Percentiles rank a stretch among this genome's conserved stretches.
Conservation (phyloP, 768 basidiomycete species). For the Rhodotorula taiwanensis region DNA sequence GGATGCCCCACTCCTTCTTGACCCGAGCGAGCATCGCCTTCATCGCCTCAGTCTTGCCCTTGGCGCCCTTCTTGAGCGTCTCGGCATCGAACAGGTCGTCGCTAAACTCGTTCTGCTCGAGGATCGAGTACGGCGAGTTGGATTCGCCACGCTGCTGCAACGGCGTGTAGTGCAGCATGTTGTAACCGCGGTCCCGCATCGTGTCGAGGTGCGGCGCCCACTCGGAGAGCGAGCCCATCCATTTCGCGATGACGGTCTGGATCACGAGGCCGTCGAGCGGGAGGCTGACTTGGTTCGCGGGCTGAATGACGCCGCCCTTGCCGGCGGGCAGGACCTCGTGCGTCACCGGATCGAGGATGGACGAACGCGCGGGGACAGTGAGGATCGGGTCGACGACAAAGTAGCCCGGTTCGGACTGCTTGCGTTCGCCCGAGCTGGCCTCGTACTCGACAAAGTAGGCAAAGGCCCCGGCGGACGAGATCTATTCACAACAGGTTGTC, state of each 20-base stretch:
- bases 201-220: slow-evolving; percentile 79
- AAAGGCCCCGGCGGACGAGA: slow-evolving; percentile 94
- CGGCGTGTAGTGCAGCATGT: slow-evolving; percentile 96
- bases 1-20: slow-evolving; percentile 75
- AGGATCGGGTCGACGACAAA: slow-evolving; percentile 95
- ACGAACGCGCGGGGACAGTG: slow-evolving; percentile 61
- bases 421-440: slow-evolving; percentile 51
- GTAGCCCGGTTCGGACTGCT: slow-evolving; percentile 76
- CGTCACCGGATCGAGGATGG: slow-evolving; percentile 57
- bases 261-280: slow-evolving; percentile 83
- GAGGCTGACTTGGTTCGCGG: slow-evolving; percentile 55
- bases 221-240: slow-evolving; percentile 79
- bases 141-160: slow-evolving; percentile 84
- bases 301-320: slow-evolving; percentile 51
- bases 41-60: slow-evolving; percentile 43
- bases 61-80: slow-evolving; percentile 11
- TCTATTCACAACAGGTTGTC: slow-evolving; percentile 41
- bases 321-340: slow-evolving; percentile 51
- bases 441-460: slow-evolving; percentile 89
- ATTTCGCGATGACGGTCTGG: slow-evolving; percentile 88
- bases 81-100: slow-evolving; percentile 56
- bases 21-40: slow-evolving; percentile 56
- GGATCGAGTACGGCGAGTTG: slow-evolving; percentile 88
- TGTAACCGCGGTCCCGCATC: slow-evolving; percentile 84
- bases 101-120: slow-evolving; percentile 77